Percentiles rank a stretch among this genome's conserved stretches.
These are phyloP conservation scores for Dictyostelium firmibasis DNA, from an alignment of 78 protist genomes.

Conservation along the genomic window DNA sequence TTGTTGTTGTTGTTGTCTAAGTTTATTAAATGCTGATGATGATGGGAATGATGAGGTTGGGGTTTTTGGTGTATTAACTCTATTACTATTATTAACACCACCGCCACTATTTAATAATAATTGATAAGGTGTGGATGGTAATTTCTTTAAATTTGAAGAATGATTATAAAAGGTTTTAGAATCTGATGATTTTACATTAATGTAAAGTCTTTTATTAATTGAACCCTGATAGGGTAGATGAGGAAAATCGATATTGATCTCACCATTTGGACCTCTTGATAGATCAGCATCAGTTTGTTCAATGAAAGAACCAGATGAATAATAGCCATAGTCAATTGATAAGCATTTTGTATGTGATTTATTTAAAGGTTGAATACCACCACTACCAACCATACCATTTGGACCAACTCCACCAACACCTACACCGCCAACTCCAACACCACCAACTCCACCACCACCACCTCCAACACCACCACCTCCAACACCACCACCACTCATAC, in stretches of 20 bases:
- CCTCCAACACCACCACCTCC: background rate
- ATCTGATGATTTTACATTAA: slow-evolving; percentile 53
- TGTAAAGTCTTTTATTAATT: slow-evolving; percentile 15
- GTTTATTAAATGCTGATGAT: background rate
- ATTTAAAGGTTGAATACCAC: background rate
- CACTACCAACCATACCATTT: background rate
- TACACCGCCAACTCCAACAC: background rate
- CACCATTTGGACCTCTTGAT: slow-evolving; percentile 38
- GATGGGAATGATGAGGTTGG: slow-evolving; percentile 9
- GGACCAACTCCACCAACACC: background rate
- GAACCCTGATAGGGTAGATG: slow-evolving; percentile 31
- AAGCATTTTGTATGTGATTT: background rate
- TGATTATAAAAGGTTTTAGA: slow-evolving; percentile 46
- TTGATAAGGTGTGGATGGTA: background rate
- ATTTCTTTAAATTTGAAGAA: slow-evolving; percentile 10
- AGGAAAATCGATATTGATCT: slow-evolving; percentile 31
- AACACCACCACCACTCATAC: background rate
- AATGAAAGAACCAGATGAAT: slow-evolving; percentile 38
- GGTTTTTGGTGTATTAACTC: background rate
- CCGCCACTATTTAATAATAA: background rate
- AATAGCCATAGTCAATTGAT: slow-evolving; percentile 59
- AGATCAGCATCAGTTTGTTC: slow-evolving; percentile 68
- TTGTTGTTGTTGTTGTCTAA: background rate
- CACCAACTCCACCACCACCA: background rate
- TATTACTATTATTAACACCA: background rate